These are phyloP conservation scores for Dipodascus albidus DNA, from an alignment of 805 yeast species.

Conservation along the genomic window DNA sequence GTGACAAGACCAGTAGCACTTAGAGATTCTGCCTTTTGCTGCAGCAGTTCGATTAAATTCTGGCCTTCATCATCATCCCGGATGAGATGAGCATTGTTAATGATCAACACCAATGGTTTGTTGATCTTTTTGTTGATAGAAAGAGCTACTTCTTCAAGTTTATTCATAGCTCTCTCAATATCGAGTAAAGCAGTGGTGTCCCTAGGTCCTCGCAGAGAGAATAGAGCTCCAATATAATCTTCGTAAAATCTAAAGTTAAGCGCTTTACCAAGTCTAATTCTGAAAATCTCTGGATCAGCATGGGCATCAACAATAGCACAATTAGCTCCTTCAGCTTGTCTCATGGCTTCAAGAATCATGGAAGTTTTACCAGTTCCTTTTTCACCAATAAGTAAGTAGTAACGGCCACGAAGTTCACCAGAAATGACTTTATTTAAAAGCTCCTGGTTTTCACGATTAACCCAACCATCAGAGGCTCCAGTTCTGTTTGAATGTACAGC, in stretches of 20 bases:
- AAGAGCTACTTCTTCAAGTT: constrained; percentile 62
- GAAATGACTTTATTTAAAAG: constrained; percentile 51
- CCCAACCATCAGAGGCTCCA: constrained; percentile 22
- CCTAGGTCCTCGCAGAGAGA: constrained; percentile 73
- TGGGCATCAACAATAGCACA: constrained; percentile 73
- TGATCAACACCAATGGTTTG: constrained; percentile 55
- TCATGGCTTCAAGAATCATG: constrained; percentile 58
- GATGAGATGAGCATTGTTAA: constrained; percentile 66
- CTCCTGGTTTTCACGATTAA: constrained; percentile 55
- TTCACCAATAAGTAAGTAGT: constrained; percentile 66
- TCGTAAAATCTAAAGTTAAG: constrained; percentile 63
- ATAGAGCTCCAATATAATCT: constrained; percentile 73
- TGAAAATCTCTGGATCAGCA: constrained; percentile 72
- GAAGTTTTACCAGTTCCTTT: constrained; percentile 83
- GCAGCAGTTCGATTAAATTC: constrained; percentile 59
- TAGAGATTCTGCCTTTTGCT: constrained; percentile 71
- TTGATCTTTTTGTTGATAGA: constrained; percentile 26
- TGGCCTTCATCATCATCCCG: constrained; percentile 65
- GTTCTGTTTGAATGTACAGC: constrained; percentile 34
- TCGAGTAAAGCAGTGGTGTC: constrained; percentile 75
- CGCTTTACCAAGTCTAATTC: constrained; percentile 67
- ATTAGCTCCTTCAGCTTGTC: constrained; percentile 47
- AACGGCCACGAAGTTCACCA: constrained; percentile 57
- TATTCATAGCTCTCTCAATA: constrained; percentile 71
- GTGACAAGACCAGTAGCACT: constrained; percentile 64